Conservation (phyloP, 192 early-diverging fungal genomes). For the Phycomyces nitens region DNA sequence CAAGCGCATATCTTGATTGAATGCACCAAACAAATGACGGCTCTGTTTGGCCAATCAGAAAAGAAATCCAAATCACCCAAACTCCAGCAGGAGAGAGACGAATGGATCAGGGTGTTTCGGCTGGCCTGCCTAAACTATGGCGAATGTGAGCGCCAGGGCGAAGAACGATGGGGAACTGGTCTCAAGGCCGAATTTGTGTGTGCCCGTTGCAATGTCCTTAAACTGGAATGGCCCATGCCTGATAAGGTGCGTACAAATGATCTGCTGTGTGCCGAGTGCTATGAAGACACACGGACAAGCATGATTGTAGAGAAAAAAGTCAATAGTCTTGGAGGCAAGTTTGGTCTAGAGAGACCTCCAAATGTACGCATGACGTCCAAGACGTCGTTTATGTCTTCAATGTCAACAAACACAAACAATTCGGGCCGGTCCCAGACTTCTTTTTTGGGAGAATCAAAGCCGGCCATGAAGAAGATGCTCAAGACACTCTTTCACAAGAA, state of each 20-base stretch:
- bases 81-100: background rate
- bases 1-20: conserved; percentile 4
- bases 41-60: background rate
- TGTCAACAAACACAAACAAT: background rate
- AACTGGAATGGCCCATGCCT: conserved; percentile 21
- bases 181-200: conserved; percentile 21
- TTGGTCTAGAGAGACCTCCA: conserved; percentile 7
- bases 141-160: conserved; percentile 17
- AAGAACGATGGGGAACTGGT: conserved; percentile 8
- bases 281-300: conserved; percentile 12
- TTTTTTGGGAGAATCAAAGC: background rate
- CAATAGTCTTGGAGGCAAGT: conserved; percentile 7
- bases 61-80: background rate
- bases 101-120: conserved; percentile 12
- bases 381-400: background rate
- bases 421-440: background rate
- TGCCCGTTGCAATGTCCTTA: conserved; percentile 8
- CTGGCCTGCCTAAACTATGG: conserved; percentile 12
- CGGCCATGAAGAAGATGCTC: background rate
- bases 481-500: background rate
- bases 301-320: conserved; percentile 35
- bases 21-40: background rate
- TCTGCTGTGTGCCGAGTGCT: conserved; percentile 23
- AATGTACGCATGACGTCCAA: background rate
- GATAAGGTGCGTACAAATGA: conserved; percentile 25